Evolutionary conservation across 306 rosid genomes (phyloP).

Genomic region (Citrullus mucosospermus): DNA sequence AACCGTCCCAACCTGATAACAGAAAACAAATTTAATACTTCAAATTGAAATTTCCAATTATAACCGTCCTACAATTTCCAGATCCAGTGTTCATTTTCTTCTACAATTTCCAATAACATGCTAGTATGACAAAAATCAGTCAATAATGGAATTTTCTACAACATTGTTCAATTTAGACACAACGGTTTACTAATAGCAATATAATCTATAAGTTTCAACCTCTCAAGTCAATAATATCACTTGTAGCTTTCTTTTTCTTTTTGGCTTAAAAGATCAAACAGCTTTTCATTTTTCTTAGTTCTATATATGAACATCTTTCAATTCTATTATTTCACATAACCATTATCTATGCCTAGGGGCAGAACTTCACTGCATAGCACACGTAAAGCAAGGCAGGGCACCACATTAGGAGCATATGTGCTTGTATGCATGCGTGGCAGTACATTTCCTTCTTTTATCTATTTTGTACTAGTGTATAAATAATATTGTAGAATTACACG

Average conservation of each 20-base stretch:
- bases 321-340: not conserved
- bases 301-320: not conserved
- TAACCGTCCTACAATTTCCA: not conserved
- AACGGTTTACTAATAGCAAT: not conserved
- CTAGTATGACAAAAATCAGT: not conserved
- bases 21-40: not conserved
- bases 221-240: not conserved
- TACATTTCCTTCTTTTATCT: not conserved
- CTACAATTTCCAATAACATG: not conserved
- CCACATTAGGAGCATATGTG: not conserved
- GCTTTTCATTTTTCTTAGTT: not conserved
- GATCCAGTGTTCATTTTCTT: not conserved
- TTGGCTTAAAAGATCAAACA: not conserved
- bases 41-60: not conserved
- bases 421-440: not conserved
- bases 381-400: not conserved
- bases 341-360: not conserved
- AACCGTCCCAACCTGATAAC: slow-evolving; percentile 86
- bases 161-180: not conserved
- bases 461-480: not conserved
- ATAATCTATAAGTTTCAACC: no score
- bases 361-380: not conserved
- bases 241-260: not conserved
- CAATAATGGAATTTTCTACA: not conserved
- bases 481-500: not conserved